Evolutionary conservation across 371 early-diverging fungal genomes (phyloP).

Genomic region (Apophysomyces variabilis): DNA sequence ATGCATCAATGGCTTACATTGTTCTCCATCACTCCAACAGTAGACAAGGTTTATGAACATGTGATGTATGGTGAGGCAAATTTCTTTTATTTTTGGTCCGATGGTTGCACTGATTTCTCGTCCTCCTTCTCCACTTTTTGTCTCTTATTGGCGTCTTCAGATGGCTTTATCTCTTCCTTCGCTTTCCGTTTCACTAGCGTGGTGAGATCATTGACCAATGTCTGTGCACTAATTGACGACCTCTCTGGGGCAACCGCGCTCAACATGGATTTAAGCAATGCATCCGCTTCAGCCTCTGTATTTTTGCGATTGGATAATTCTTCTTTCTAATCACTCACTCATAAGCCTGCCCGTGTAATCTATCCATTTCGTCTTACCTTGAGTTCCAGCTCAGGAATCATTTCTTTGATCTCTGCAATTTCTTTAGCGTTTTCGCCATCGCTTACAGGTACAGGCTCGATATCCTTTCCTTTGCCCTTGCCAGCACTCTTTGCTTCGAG

Average conservation of each 20-base stretch:
- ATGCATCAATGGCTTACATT: too few relatives aligned
- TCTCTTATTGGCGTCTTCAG: not conserved
- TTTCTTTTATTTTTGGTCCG: not conserved
- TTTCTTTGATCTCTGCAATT: slow-evolving; percentile 46
- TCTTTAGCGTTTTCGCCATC: slow-evolving; percentile 32
- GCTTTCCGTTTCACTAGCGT: slow-evolving; percentile 48
- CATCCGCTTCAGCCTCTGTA: slow-evolving; percentile 43
- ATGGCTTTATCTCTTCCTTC: not conserved
- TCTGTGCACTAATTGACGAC: not conserved
- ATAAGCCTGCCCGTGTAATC: not conserved
- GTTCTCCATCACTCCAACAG: not conserved
- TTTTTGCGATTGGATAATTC: slow-evolving; percentile 43
- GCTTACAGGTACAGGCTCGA: slow-evolving; percentile 13
- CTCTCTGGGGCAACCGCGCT: slow-evolving; percentile 13
- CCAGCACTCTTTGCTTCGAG: slow-evolving; percentile 34
- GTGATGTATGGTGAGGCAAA: not conserved
- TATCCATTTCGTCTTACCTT: slow-evolving; percentile 37
- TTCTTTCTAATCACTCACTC: slow-evolving; percentile 29
- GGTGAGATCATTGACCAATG: slow-evolving; percentile 48
- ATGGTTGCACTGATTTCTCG: not conserved
- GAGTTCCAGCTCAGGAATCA: slow-evolving; percentile 53
- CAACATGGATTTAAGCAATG: slow-evolving; percentile 36
- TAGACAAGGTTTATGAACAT: not conserved
- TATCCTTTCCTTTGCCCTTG: slow-evolving; percentile 35
- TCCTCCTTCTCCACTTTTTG: not conserved